Evolutionary conservation across 257 asterid species (phyloP), one percentile per base, ranked within the genome.

Genomic region (Gentiana straminea): DNA sequence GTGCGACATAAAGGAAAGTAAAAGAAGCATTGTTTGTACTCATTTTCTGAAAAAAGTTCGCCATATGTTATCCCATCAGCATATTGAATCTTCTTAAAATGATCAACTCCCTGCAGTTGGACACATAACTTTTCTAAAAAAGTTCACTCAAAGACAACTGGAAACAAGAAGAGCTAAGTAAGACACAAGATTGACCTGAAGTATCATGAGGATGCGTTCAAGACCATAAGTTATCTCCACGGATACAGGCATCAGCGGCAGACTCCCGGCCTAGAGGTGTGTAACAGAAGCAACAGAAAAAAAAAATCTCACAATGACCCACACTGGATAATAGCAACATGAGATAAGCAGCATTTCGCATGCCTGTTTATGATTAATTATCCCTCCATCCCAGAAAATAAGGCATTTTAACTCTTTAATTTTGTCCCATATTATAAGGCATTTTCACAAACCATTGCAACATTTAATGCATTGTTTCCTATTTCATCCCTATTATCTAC

Each of bases 181-280:
- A 44, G 64, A 60, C 41, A 59, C 59, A 62, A 54, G 62, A 69
- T 50, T 51, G 64, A 91, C 98, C 98, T 91, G 98, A 84, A 91
- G 97, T 72, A 80, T 75, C 98, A 91, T 91, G 54, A 91, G 92
- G 64, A 91, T 91, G 70, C 97, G 81, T 69, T 91, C 98, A 70
- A 91, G 95, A 67, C 98, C 98, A 58, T 91, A 91, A 8, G 98
- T 91, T 60, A 91, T 91, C 77, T 91, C 98, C 61, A 91, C 95
- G 13, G 98, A 87, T 65, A 87, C 71, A 54, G 98, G 98, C 82
- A 62, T 72, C 80, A 91, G 66, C 52, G 68, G 98, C 55, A 91
- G 77, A 75, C 97, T 87, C 70, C 98, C 98, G 52, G 98, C 95
- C 98, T 91, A 75, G 60, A 61, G 54, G 51, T 32, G 39, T 53